Conservation (phyloP, 306 rosid species). For the Nissolia schottii region DNA sequence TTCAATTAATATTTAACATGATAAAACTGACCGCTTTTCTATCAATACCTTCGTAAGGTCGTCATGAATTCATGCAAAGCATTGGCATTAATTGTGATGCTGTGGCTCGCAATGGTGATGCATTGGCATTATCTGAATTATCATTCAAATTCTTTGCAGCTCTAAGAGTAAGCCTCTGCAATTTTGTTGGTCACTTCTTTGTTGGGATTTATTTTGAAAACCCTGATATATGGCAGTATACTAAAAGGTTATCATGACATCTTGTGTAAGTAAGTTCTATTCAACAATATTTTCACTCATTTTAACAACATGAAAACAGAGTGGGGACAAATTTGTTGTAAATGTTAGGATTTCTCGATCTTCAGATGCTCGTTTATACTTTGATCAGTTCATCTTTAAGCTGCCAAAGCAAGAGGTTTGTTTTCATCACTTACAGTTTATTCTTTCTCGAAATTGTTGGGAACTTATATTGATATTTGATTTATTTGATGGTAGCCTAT, state of each 20-base stretch:
- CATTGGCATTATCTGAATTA: conserved; percentile 71
- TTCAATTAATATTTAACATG: not conserved
- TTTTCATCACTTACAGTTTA: not conserved
- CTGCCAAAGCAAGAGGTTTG: conserved; percentile 80
- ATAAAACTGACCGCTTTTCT: conserved; percentile 9
- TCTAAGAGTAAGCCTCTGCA: conserved; percentile 54
- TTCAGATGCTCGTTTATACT: conserved; percentile 67
- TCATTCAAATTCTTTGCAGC: conserved; percentile 81
- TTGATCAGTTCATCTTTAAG: conserved; percentile 71
- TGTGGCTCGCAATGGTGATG: conserved; percentile 64
- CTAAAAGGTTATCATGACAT: conserved; percentile 7
- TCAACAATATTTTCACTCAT: conserved; percentile 18
- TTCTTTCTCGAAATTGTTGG: not conserved
- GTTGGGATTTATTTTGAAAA: not conserved
- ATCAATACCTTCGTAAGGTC: conserved; percentile 49
- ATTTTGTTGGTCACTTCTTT: not conserved
- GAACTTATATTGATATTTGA: conserved; percentile 10
- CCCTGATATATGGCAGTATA: not conserved
- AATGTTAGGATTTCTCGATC: conserved; percentile 57
- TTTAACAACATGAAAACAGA: conserved; percentile 40
- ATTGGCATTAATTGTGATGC: conserved; percentile 57
- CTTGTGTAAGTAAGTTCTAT: not conserved
- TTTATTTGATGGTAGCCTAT: conserved; percentile 53
- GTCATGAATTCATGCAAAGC: conserved; percentile 65
- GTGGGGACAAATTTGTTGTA: conserved; percentile 71